Conservation (phyloP, 2,329 filamentous ascomycete genomes). For the Mycosphaerelloides madeirae region DNA sequence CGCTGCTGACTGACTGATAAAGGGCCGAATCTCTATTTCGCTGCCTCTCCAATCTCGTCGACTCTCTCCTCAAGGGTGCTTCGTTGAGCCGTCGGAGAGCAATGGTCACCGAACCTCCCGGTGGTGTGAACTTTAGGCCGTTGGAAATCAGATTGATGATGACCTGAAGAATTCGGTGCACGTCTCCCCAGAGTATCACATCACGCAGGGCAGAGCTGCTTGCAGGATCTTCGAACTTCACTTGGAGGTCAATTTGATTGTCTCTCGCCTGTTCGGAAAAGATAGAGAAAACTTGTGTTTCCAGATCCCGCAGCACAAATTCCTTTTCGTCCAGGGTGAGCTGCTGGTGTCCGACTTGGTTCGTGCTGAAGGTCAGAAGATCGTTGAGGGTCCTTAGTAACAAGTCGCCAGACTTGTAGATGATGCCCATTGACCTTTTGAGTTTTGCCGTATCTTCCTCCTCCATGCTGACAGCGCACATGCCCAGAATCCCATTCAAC, state of each 20-base stretch:
- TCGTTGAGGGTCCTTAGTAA: conserved; percentile 83
- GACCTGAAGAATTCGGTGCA: conserved; percentile 83
- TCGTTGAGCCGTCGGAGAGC: conserved; percentile 70
- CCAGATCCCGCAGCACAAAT: conserved; percentile 75
- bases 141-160: conserved; percentile 91
- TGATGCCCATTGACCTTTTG: conserved; percentile 76
- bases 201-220: conserved; percentile 55
- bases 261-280: conserved; percentile 87
- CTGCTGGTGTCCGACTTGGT: conserved; percentile 77
- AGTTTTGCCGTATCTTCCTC: conserved; percentile 74
- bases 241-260: conserved; percentile 67
- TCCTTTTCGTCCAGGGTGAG: conserved; percentile 77
- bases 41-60: conserved; percentile 3
- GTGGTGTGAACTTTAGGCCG: conserved; percentile 82
- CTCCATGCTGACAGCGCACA: conserved; percentile 89
- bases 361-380: conserved; percentile 87
- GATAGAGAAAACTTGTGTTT: conserved; percentile 75
- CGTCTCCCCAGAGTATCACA: conserved; percentile 84
- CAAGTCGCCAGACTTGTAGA: conserved; percentile 84
- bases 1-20: conserved; percentile 1
- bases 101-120: conserved; percentile 68
- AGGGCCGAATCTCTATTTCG: conserved; percentile 1
- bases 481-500: conserved; percentile 89
- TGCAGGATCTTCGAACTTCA: conserved; percentile 57
- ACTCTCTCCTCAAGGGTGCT: conserved; percentile 9